Base-by-base conservation (phyloP, 225 moss, liverwort and hornwort species). In the Ulota crispa region DNA sequence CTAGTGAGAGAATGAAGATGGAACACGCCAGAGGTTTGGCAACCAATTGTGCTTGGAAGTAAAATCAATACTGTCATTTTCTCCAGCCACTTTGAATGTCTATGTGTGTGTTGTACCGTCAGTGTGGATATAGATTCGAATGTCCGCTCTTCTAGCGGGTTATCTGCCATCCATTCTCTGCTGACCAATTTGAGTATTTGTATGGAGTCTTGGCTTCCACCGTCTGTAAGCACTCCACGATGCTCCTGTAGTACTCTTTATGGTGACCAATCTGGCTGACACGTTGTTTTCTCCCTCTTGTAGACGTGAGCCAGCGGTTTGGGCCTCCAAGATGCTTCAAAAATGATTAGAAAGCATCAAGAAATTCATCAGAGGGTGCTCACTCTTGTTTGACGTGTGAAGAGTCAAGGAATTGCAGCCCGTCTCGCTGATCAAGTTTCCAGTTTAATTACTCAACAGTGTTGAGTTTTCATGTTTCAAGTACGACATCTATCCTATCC, bases 401-500 rank as follows among this genome's bases (percentile, higher is more conserved):
- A 71, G 72, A 60, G 41, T 60, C 72, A 32, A 83, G 50, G 83
- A 72, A 59, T 41, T 76, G 72, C 65, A 68, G 54, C 62, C 67
- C 30, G 79, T 79, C 59, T 19, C 26, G 55, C 37, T 21, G 76
- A 64, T 61, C 61, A 72, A 78, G 73, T 73, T 39, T 78, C 73
- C 74, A 74, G 42, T 26, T 16, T 39, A 26, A 16, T 61, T 32
- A 11, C 52, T 76, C 64, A 57, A 26, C 72, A 78, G 47, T 56
- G 47, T 72, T 70, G 64, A 24, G 57, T 60, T 59, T 80, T 80
- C 71, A 86, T 83, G 76, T 71, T 80, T 42, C 72, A 83, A 67
- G 80, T 86, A 83, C 28, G 61, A 62, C 57, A 60, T 76, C 16
- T 37, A 20, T 41, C 26, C 81, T 10, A 30, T 82, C 15, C 75